A percentile compares a stretch with the other conserved stretches of the same genome.
phyloP scores from a whole-genome alignment of 176 grass and related monocot genomes.

The Oryza meyeriana region DNA sequence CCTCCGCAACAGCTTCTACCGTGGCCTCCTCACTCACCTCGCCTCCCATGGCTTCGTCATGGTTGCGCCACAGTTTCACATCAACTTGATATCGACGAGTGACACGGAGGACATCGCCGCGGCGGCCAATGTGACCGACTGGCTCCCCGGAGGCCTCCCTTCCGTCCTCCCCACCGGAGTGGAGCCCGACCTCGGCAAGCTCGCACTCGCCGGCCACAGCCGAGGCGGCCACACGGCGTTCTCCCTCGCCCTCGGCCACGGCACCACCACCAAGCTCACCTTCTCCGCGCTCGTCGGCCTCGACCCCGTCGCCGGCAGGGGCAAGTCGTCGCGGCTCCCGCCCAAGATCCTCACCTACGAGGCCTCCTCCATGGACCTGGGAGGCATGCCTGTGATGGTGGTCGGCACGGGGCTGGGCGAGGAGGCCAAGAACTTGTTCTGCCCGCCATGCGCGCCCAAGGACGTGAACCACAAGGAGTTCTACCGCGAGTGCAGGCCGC shows the following conservation, averaged over 20 bases:
- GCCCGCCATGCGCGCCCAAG: constrained; percentile 44
- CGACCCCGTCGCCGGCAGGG: constrained; percentile 42
- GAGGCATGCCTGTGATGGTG: constrained; percentile 37
- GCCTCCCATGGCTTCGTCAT: constrained; percentile 61
- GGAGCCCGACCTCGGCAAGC: constrained; percentile 31
- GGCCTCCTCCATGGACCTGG: constrained; percentile 33
- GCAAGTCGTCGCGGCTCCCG: constrained; percentile 7
- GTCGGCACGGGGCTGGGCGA: constrained; percentile 52
- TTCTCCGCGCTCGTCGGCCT: constrained; percentile 50
- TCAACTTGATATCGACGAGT: not conserved
- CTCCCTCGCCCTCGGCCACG: constrained; percentile 43
- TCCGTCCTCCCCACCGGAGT: constrained; percentile 36
- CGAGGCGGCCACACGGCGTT: constrained; percentile 55
- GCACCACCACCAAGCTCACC: constrained; percentile 28
- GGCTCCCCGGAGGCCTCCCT: constrained; percentile 39
- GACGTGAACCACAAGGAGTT: constrained; percentile 57
- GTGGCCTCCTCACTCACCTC: constrained; percentile 38
- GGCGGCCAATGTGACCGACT: constrained; percentile 22
- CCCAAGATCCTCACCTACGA: constrained; percentile 53
- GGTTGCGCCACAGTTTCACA: constrained; percentile 32
- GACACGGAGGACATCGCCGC: constrained; percentile 39
- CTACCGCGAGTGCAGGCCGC: constrained; percentile 46
- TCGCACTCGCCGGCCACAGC: constrained; percentile 64
- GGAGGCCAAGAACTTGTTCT: constrained; percentile 37
- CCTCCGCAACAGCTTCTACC: constrained; percentile 43